These are phyloP conservation scores for Rhizopogon parksii DNA, from an alignment of 1,284 basidiomycete species.

Conservation along the genomic window DNA sequence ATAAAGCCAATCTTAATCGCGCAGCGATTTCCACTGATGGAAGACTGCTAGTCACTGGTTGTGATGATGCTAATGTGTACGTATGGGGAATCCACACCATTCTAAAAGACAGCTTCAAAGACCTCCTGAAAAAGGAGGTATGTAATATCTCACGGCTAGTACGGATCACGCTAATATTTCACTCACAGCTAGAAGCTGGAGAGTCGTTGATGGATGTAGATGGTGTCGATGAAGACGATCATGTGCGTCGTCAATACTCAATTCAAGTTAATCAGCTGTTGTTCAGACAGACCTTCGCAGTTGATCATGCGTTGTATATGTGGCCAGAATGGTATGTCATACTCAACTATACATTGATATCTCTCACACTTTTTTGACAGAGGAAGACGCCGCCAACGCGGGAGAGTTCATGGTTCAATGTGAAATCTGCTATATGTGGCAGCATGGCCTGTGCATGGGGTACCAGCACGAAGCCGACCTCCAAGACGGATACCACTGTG, in stretches of 20 bases:
- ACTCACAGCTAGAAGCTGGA: no score
- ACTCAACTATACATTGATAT: not conserved
- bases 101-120: not conserved
- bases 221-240: no score
- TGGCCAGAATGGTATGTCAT: slow-evolving; percentile 72
- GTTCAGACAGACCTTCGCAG: slow-evolving; percentile 24
- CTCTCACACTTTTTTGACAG: slow-evolving; percentile 29
- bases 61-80: not conserved
- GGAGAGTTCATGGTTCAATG: slow-evolving; percentile 97
- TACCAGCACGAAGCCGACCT: slow-evolving; percentile 81
- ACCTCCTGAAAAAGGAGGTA: no score
- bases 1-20: not conserved
- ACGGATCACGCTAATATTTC: no score
- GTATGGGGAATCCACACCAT: not conserved
- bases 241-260: no score
- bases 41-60: not conserved
- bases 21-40: not conserved
- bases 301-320: slow-evolving; percentile 93
- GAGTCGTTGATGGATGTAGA: no score
- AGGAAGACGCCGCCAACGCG: slow-evolving; percentile 70
- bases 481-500: slow-evolving; percentile 86
- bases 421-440: slow-evolving; percentile 96
- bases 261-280: no score
- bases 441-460: slow-evolving; percentile 96
- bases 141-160: no score